phyloP scores from a whole-genome alignment of 441 rosid species.

The Eruca vesicaria region DNA sequence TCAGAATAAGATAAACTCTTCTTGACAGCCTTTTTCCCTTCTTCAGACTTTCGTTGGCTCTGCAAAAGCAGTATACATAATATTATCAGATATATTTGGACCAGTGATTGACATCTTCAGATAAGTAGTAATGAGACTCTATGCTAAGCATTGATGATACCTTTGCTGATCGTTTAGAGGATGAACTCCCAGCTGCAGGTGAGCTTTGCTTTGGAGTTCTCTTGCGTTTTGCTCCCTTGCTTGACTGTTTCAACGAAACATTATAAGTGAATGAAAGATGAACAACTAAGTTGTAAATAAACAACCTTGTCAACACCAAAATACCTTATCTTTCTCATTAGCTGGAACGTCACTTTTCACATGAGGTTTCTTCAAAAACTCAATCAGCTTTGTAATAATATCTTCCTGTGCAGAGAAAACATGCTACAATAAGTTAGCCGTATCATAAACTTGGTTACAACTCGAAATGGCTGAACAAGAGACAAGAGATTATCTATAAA shows the following conservation, averaged over 20 bases:
- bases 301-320: neutral
- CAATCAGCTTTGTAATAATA: constrained; percentile 60
- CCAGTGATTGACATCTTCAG: too few relatives aligned
- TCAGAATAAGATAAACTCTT: too few relatives aligned
- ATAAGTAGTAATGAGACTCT: too few relatives aligned
- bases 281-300: neutral
- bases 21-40: too few relatives aligned
- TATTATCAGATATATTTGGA: too few relatives aligned
- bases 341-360: constrained; percentile 56
- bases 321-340: constrained; percentile 73
- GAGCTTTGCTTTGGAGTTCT: constrained; percentile 54
- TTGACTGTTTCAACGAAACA: constrained; percentile 42
- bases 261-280: neutral
- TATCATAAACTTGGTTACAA: constrained; percentile 5
- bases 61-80: too few relatives aligned
- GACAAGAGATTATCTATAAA: neutral
- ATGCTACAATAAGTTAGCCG: neutral
- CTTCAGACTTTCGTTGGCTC: too few relatives aligned
- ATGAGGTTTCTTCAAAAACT: constrained; percentile 78
- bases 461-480: constrained; percentile 11
- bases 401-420: constrained; percentile 63
- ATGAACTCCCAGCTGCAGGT: constrained; percentile 24
- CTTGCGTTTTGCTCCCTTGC: constrained; percentile 72
- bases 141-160: too few relatives aligned
- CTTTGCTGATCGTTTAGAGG: too few relatives aligned